Conservation (phyloP, 2,329 filamentous ascomycete genomes). For the Trichoderma endophyticum region DNA sequence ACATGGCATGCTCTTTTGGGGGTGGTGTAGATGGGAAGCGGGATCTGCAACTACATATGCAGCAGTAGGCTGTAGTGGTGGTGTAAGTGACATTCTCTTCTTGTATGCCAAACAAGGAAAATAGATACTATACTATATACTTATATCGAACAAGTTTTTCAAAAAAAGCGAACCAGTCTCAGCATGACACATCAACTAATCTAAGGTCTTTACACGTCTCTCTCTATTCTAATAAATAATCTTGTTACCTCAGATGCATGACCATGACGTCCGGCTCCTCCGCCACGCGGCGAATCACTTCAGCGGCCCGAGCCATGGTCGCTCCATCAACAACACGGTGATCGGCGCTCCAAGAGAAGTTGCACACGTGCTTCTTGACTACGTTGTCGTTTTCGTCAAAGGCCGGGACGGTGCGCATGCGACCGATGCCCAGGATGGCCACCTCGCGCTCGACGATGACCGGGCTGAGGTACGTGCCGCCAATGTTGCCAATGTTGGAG, state of each 20-base stretch:
- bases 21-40: neutral
- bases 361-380: slow-evolving; percentile 73
- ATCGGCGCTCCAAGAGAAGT: slow-evolving; percentile 96
- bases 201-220: neutral
- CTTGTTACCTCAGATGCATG: slow-evolving; percentile 66
- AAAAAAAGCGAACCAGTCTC: neutral
- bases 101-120: neutral
- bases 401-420: slow-evolving; percentile 74
- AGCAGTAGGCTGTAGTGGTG: neutral
- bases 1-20: neutral
- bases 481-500: slow-evolving; percentile 94
- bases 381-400: slow-evolving; percentile 63
- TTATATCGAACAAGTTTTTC: neutral
- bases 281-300: slow-evolving; percentile 71
- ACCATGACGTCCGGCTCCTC: slow-evolving; percentile 88
- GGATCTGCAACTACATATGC: neutral
- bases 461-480: slow-evolving; percentile 85
- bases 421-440: slow-evolving; percentile 85
- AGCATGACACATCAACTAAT: slow-evolving; percentile 4
- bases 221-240: neutral
- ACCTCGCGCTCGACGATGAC: slow-evolving; percentile 90
- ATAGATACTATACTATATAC: neutral
- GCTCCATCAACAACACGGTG: slow-evolving; percentile 93
- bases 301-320: slow-evolving; percentile 87
- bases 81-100: neutral